Conservation (phyloP, 2,329 filamentous ascomycete genomes). For the Fusarium nanum region DNA sequence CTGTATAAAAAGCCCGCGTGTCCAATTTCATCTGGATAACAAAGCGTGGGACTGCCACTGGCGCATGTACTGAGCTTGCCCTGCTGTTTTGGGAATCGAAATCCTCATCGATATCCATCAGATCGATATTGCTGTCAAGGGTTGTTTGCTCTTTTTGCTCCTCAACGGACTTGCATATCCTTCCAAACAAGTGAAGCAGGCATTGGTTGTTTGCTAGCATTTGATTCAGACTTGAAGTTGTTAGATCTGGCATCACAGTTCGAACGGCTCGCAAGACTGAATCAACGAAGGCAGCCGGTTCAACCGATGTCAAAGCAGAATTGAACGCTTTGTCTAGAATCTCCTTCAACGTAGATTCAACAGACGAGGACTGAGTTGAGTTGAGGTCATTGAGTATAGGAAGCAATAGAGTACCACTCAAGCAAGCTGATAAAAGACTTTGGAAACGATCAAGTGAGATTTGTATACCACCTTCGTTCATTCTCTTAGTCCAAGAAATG, state of each 20-base stretch:
- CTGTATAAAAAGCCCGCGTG: conserved; percentile 59
- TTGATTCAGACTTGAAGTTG: conserved; percentile 51
- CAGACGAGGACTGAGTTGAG: conserved; percentile 60
- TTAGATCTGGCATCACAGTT: conserved; percentile 60
- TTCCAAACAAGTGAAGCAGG: conserved; percentile 58
- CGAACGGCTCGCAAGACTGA: conserved; percentile 59
- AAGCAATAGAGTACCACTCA: conserved; percentile 59
- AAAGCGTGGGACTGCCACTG: conserved; percentile 59
- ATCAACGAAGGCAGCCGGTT: conserved; percentile 60
- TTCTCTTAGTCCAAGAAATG: conserved; percentile 59
- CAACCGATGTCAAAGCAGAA: conserved; percentile 56
- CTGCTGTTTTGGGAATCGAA: conserved; percentile 71
- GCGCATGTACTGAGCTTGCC: conserved; percentile 52
- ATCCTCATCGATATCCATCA: conserved; percentile 75
- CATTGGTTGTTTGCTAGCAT: conserved; percentile 55
- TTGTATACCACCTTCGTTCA: conserved; percentile 60
- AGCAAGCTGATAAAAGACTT: conserved; percentile 62
- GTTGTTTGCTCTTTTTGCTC: conserved; percentile 36
- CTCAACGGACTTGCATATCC: conserved; percentile 50
- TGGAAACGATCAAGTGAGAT: conserved; percentile 65
- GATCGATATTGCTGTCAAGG: conserved; percentile 57
- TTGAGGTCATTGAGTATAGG: conserved; percentile 61
- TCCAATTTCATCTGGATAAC: conserved; percentile 58
- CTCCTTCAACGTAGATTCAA: conserved; percentile 57
- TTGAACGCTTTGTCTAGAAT: conserved; percentile 57